These are phyloP conservation scores for Scheffersomyces segobiensis DNA, from an alignment of 1,139 yeast genomes.

Conservation along the genomic window DNA sequence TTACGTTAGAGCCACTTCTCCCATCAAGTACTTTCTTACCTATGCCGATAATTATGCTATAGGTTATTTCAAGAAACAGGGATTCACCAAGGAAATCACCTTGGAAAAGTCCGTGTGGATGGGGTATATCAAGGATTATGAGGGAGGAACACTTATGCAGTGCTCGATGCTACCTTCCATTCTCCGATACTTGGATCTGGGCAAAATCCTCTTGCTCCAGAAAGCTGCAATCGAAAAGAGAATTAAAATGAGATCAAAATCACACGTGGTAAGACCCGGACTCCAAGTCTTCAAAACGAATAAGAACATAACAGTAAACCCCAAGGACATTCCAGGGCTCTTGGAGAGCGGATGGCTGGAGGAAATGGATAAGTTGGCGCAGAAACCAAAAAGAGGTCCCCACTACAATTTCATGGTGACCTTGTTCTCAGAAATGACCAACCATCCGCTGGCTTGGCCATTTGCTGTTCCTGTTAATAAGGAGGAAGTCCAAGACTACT, in stretches of 20 bases:
- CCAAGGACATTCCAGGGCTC: constrained; percentile 82
- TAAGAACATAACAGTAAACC: constrained; percentile 49
- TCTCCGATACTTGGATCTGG: constrained; percentile 80
- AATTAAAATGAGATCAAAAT: constrained; percentile 73
- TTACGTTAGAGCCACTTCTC: constrained; percentile 87
- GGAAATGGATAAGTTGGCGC: constrained; percentile 96
- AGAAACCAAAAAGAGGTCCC: constrained; percentile 91
- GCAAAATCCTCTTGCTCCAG: constrained; percentile 80
- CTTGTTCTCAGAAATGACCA: constrained; percentile 80
- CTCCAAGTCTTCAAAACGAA: constrained; percentile 66
- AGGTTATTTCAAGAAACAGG: constrained; percentile 97
- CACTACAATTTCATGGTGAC: constrained; percentile 94
- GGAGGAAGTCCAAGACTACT: constrained; percentile 95
- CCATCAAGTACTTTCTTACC: constrained; percentile 83
- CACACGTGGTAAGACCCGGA: constrained; percentile 83
- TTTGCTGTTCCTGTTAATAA: constrained; percentile 89
- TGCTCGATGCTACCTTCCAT: constrained; percentile 89
- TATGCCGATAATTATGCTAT: constrained; percentile 99
- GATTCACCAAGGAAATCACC: constrained; percentile 92
- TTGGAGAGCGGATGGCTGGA: constrained; percentile 97
- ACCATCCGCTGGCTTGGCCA: constrained; percentile 99
- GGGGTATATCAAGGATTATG: constrained; percentile 98
- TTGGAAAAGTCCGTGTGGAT: constrained; percentile 88
- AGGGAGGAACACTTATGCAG: constrained; percentile 98
- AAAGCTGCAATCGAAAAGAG: constrained; percentile 89